phyloP scores from a whole-genome alignment of 2,329 filamentous ascomycete species.

The Aspergillus sojae region DNA sequence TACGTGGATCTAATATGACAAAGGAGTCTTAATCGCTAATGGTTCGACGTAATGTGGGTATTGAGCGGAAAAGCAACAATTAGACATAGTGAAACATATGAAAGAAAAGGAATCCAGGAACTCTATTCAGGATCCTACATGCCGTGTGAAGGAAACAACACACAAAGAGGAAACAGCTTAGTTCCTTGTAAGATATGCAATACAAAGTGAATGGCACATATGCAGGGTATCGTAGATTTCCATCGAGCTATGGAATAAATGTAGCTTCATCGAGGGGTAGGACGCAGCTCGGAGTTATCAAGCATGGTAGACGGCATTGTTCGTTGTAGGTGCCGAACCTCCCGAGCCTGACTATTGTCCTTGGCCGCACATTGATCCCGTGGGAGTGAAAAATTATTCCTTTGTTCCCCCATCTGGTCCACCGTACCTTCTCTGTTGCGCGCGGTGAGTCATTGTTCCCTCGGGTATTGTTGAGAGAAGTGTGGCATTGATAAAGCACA shows the following conservation, averaged over 20 bases:
- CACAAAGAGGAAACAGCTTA: not conserved
- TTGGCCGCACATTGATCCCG: not conserved
- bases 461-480: not conserved
- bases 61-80: conserved; percentile 6
- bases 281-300: not conserved
- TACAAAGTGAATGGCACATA: conserved; percentile 1
- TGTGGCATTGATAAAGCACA: not conserved
- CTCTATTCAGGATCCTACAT: conserved; percentile 9
- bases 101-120: not conserved
- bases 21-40: conserved; percentile 2
- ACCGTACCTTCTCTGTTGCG: not conserved
- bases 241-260: not conserved
- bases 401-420: not conserved
- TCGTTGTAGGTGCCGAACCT: not conserved
- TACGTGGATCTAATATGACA: not conserved
- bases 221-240: conserved; percentile 2
- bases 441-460: not conserved
- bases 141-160: not conserved
- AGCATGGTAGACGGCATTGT: not conserved
- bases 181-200: not conserved
- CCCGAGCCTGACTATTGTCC: not conserved
- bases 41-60: conserved; percentile 8
- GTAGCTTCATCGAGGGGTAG: not conserved
- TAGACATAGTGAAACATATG: not conserved
- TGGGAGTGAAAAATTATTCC: not conserved